phyloP scores from a whole-genome alignment of 768 basidiomycete species.

The Baorangia bicolor region DNA sequence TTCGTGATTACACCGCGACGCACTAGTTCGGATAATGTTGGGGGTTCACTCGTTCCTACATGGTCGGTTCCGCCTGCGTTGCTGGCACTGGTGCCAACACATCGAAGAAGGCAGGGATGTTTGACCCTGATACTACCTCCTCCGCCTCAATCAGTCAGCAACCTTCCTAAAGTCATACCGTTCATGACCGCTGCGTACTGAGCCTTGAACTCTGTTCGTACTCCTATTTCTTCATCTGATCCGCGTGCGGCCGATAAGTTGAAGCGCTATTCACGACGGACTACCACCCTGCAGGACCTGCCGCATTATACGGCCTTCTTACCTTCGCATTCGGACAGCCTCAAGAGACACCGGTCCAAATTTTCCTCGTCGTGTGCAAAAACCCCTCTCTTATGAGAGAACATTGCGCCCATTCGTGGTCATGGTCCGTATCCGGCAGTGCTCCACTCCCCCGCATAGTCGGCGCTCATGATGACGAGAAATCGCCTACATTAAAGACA shows the following conservation, averaged over 20 bases:
- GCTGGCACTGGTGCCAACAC: not conserved
- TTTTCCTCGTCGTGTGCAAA: not conserved
- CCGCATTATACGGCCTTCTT: not conserved
- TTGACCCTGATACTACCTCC: not conserved
- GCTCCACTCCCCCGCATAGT: conserved; percentile 12
- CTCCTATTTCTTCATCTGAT: conserved; percentile 20
- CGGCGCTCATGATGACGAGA: conserved; percentile 16
- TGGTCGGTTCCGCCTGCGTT: too few species aligned
- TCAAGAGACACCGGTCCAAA: not conserved
- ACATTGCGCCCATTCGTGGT: not conserved
- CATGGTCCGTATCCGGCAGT: not conserved
- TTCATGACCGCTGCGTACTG: not conserved
- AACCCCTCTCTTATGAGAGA: not conserved
- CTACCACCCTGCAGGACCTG: conserved; percentile 2
- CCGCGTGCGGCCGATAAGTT: conserved; percentile 8
- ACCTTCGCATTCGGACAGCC: not conserved
- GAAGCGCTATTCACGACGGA: conserved; percentile 1
- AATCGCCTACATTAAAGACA: conserved; percentile 9
- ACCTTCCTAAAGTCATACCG: not conserved
- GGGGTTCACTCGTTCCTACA: not conserved
- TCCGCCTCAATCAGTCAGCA: not conserved
- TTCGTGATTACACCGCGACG: not conserved
- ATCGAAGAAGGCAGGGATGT: not conserved
- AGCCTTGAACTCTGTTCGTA: conserved; percentile 8
- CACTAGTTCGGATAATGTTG: not conserved